These are phyloP conservation scores for Corynascus novoguineensis DNA, from an alignment of 495 filamentous ascomycete genomes.

Conservation along the genomic window DNA sequence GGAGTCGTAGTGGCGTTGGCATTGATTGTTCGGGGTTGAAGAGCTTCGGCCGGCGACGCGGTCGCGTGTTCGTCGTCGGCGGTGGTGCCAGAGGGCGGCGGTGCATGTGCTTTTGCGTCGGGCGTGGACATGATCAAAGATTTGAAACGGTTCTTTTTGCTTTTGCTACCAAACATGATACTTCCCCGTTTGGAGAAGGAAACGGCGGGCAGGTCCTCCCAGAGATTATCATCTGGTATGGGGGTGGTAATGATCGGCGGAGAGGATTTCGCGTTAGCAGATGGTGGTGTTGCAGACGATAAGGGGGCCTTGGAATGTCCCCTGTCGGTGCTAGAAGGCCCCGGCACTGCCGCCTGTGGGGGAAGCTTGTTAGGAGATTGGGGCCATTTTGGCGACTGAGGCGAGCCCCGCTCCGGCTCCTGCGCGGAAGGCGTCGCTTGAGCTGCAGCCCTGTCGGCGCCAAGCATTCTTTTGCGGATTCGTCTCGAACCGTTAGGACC, in stretches of 20 bases:
- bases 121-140: constrained; percentile 11
- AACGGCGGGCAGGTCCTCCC: constrained; percentile 46
- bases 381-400: constrained; percentile 20
- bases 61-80: background rate
- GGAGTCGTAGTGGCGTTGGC: background rate
- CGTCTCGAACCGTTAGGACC: constrained; percentile 26
- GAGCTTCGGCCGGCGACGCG: background rate
- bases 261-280: constrained; percentile 22
- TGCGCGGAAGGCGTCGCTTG: constrained; percentile 12
- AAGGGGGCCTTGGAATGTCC: constrained; percentile 19
- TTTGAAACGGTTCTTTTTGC: constrained; percentile 32
- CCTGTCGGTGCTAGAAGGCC: constrained; percentile 14
- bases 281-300: constrained; percentile 18
- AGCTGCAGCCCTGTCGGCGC: constrained; percentile 24
- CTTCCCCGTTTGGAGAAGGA: constrained; percentile 59
- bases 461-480: constrained; percentile 33
- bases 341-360: constrained; percentile 25
- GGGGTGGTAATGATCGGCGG: constrained; percentile 46
- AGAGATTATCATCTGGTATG: constrained; percentile 49
- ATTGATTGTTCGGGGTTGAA: background rate
- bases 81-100: no score
- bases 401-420: constrained; percentile 19
- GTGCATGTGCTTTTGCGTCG: background rate
- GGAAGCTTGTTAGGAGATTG: constrained; percentile 21
- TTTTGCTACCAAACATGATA: constrained; percentile 55